Percentiles rank a stretch among this genome's conserved stretches.
phyloP scores from a whole-genome alignment of 495 filamentous ascomycete species.

The Friedmanniomyces endolithicus region DNA sequence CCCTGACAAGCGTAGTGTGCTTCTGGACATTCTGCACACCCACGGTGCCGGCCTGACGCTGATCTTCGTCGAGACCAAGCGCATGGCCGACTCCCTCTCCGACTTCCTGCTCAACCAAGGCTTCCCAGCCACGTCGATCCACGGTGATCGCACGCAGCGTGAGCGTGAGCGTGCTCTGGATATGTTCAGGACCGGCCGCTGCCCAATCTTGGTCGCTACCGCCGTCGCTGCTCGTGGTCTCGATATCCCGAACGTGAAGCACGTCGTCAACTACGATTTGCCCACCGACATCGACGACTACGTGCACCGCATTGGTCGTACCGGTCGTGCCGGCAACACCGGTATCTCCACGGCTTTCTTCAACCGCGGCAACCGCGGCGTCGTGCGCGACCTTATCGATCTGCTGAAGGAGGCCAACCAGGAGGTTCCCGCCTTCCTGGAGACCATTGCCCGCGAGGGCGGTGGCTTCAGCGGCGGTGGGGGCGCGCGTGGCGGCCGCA shows the following conservation, averaged over 20 bases:
- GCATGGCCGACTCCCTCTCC: constrained; percentile 94
- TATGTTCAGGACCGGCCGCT: constrained; percentile 86
- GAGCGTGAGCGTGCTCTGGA: constrained; percentile 97
- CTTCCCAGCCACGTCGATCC: constrained; percentile 94
- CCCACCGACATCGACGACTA: constrained; percentile 99
- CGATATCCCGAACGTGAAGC: constrained; percentile 96
- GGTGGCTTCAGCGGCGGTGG: constrained; percentile 64
- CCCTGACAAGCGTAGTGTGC: constrained; percentile 88
- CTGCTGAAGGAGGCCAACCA: constrained; percentile 97
- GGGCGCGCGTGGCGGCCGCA: constrained; percentile 47
- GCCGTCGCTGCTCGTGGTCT: constrained; percentile 91
- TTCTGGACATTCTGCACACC: constrained; percentile 93
- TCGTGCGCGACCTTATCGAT: constrained; percentile 89
- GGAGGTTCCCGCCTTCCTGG: constrained; percentile 83
- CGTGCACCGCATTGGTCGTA: constrained; percentile 99
- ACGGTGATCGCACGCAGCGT: constrained; percentile 94
- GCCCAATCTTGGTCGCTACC: constrained; percentile 91
- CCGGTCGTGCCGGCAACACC: constrained; percentile 96
- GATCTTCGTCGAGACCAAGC: constrained; percentile 99
- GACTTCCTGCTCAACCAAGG: constrained; percentile 97
- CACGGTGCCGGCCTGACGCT: constrained; percentile 82
- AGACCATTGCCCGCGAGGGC: constrained; percentile 90
- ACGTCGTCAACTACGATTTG: constrained; percentile 98
- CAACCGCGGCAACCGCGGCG: constrained; percentile 97
- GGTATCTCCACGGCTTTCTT: constrained; percentile 98